Conservation (phyloP, 768 basidiomycete genomes). For the Epithele typhae region DNA sequence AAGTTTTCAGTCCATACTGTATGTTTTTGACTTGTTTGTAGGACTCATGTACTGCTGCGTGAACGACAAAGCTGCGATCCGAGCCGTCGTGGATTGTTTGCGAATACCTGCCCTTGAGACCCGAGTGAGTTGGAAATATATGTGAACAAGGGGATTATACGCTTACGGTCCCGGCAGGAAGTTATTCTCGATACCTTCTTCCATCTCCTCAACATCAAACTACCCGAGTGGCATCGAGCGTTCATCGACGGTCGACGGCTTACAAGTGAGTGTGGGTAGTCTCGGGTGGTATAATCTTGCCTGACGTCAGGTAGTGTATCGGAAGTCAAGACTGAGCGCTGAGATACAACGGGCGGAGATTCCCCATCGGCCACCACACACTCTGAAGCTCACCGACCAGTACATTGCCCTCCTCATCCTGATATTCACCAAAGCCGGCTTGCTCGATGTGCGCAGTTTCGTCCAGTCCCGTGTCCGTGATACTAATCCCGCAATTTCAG, state of each 20-base stretch:
- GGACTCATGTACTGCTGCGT: constrained; percentile 94
- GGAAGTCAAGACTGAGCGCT: constrained; percentile 33
- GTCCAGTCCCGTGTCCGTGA: no score
- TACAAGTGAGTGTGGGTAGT: constrained; percentile 56
- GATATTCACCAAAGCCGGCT: constrained; percentile 81
- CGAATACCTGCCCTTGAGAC: constrained; percentile 85
- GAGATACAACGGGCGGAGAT: constrained; percentile 17
- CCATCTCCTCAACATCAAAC: constrained; percentile 85
- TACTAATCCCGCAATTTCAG: no score
- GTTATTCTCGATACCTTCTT: constrained; percentile 93
- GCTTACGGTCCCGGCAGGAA: constrained; percentile 66
- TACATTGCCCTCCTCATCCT: constrained; percentile 83
- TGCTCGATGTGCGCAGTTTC: constrained; percentile 79
- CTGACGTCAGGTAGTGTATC: constrained; percentile 51
- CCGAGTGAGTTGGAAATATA: constrained; percentile 49
- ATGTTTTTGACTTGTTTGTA: constrained; percentile 13
- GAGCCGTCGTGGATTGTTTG: constrained; percentile 78
- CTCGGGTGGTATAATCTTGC: neutral
- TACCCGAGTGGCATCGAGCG: constrained; percentile 89
- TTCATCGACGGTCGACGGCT: constrained; percentile 87
- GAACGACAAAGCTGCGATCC: constrained; percentile 82
- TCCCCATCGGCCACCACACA: constrained; percentile 42
- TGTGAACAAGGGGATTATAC: neutral
- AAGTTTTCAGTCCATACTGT: neutral
- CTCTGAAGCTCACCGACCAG: constrained; percentile 85